Conservation (phyloP, 2,329 filamentous ascomycete species). For the Neofusicoccum kwambonambiense region DNA sequence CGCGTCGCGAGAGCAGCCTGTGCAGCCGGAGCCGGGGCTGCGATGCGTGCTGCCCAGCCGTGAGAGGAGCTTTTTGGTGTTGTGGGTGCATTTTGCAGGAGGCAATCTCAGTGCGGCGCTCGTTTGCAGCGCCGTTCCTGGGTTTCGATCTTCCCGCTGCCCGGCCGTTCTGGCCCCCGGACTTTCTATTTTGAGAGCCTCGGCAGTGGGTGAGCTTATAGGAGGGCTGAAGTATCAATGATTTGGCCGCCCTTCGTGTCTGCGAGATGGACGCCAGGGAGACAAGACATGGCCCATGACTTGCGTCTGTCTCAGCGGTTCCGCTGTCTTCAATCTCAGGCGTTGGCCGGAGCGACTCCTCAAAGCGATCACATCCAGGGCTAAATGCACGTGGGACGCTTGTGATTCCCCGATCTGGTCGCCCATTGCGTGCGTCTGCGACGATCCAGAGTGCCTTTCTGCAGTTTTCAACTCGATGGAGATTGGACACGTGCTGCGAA, state of each 20-base stretch:
- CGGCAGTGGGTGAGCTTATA: background rate
- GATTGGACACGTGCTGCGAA: too few relatives aligned
- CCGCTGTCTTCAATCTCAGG: background rate
- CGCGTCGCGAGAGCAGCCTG: background rate
- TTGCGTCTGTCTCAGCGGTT: background rate
- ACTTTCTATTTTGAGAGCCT: constrained; percentile 9
- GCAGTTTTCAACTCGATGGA: background rate
- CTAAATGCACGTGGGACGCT: background rate
- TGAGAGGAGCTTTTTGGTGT: background rate
- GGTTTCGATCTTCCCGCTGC: constrained; percentile 3
- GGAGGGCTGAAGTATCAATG: background rate
- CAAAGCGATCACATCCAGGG: background rate
- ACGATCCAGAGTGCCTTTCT: background rate
- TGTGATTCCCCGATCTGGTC: background rate
- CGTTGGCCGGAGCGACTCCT: background rate
- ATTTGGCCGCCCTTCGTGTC: background rate
- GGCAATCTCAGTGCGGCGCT: too few relatives aligned
- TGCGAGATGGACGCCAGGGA: background rate
- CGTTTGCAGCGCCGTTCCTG: background rate
- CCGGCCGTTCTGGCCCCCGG: background rate
- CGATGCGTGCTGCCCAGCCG: background rate
- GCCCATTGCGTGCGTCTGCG: background rate
- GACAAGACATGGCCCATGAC: background rate
- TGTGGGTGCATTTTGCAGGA: background rate
- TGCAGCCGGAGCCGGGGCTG: too few relatives aligned